Evolutionary conservation across 164 flowering plant species (phyloP).

Genomic region (Euptelea pleiosperma): DNA sequence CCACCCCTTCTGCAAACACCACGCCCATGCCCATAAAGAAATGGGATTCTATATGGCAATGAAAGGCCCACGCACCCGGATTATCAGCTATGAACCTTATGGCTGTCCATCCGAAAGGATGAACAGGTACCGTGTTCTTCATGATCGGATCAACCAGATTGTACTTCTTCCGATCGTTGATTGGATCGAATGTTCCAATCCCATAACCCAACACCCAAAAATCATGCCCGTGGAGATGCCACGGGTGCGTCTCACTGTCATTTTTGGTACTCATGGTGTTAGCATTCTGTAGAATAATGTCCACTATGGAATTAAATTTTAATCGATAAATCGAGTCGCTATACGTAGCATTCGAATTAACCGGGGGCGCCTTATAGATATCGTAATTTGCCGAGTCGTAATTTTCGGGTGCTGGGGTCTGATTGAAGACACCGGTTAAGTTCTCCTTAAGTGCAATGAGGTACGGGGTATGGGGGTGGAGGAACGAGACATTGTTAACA

Average conservation of each 20-base stretch:
- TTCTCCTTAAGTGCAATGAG: conserved; percentile 50
- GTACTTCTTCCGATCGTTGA: conserved; percentile 38
- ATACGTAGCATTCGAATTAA: conserved; percentile 45
- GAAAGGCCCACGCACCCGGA: conserved; percentile 83
- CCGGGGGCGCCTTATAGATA: conserved; percentile 25
- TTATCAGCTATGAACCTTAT: conserved; percentile 63
- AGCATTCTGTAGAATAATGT: conserved; percentile 67
- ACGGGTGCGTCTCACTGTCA: conserved; percentile 78
- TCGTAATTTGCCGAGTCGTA: conserved; percentile 43
- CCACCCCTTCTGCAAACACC: conserved; percentile 67
- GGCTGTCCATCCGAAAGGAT: conserved; percentile 76
- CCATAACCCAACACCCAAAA: conserved; percentile 91
- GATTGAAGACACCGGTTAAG: conserved; percentile 32
- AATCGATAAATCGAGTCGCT: conserved; percentile 46
- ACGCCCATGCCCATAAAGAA: conserved; percentile 81
- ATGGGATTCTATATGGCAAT: conserved; percentile 84
- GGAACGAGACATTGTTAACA: conserved; percentile 64
- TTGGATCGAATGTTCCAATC: conserved; percentile 46
- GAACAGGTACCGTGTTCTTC: conserved; percentile 79
- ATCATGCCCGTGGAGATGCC: conserved; percentile 94
- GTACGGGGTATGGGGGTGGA: conserved; percentile 66
- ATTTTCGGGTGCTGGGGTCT: conserved; percentile 45
- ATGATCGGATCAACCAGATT: conserved; percentile 61
- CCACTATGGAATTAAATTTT: conserved; percentile 55
- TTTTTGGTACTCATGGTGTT: conserved; percentile 37